Evolutionary conservation across 176 grass and related monocot genomes (phyloP), one percentile per base, ranked within the genome.

Genomic region (Oryza longistaminata): DNA sequence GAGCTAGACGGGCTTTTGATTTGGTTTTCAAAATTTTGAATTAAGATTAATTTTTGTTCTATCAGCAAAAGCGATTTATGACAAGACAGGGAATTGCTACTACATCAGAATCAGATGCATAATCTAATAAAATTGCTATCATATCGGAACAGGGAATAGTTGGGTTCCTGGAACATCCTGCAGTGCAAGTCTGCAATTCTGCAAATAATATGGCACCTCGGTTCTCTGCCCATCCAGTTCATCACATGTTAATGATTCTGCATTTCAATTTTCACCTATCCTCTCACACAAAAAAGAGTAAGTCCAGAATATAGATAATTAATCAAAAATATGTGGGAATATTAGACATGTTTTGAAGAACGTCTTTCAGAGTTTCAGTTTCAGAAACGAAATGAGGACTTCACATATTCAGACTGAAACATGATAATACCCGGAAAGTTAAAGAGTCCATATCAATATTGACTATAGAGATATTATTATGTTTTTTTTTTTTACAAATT

Each of bases 401-500:
- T 7, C 35, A 37, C 35, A 37, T 37, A 37, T 13, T 83, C 16
- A 79, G 8, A 53, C 25, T 49, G 33, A 12, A 66, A 72, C 8
- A 64, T 6, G 24, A 64, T 49, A 31, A 34, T 68, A 50, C 24
- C 19, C 34, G 2, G 4, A 42, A 8, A 52, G 29, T 43, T 5
- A 58, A 40, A 40, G 8, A 46, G 1, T 12, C 19, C 9, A 39
- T 73, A 70, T 71, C 31, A 43, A 10, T 70, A 85, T 53, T 2
- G 19, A 77, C 53, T 77, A 77, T 40, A 64, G 40, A 70, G 4
- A 29, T 7, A 37, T 37, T 37, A 37, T 37, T 37, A 6, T 37
- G 5, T 77, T 6, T 29, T 68, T 6, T 29, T 68, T 76, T 7
- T 65, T 69, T 81, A 66, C 16, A 81, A 17, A 81, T 81, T 16